Evolutionary conservation across 1,139 yeast genomes (phyloP), one percentile per base, ranked within the genome.

Genomic region (Arxiozyma telluris): DNA sequence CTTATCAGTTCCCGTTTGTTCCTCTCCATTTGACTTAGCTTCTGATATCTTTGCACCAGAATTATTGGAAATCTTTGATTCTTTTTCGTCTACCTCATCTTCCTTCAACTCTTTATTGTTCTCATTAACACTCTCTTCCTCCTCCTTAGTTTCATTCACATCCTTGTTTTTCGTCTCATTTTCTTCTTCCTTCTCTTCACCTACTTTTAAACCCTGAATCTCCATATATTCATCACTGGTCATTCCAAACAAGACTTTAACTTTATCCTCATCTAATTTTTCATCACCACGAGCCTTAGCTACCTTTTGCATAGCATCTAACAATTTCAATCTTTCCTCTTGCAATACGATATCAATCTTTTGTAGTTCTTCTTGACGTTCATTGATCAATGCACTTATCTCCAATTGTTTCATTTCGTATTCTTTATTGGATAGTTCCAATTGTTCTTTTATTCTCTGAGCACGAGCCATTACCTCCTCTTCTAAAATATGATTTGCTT

Each of bases 401-500:
- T 68, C 66, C 42, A 64, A 55, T 52, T 66, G 68, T 53, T 63
- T 65, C 51, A 67, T 51, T 23, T 65, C 64, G 12, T 66, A 64
- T 50, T 66, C 65, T 48, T 67, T 65, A 12, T 65, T 52, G 1
- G 71, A 63, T 39, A 65, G 54, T 23, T 59, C 61, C 44, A 69
- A 66, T 52, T 61, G 60, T 53, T 65, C 68, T 49, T 65, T 62
- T 12, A 64, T 64, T 49, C 59, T 63, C 30, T 62, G 58, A 17
- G 67, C 66, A 27, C 55, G 47, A 23, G 57, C 52, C 42, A 61
- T 55, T n/a, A 60, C 55, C 25, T 58, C 57, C 21, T 56, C 57
- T 47, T 62, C 60, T 22, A 64, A 50, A 39, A 60, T 57, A 11
- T 46, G 51, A 42, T 57, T 50, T 44, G 65, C 49, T 17, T 52